Base-by-base conservation (phyloP, 495 filamentous ascomycete genomes). In the Annulohypoxylon nitens region DNA sequence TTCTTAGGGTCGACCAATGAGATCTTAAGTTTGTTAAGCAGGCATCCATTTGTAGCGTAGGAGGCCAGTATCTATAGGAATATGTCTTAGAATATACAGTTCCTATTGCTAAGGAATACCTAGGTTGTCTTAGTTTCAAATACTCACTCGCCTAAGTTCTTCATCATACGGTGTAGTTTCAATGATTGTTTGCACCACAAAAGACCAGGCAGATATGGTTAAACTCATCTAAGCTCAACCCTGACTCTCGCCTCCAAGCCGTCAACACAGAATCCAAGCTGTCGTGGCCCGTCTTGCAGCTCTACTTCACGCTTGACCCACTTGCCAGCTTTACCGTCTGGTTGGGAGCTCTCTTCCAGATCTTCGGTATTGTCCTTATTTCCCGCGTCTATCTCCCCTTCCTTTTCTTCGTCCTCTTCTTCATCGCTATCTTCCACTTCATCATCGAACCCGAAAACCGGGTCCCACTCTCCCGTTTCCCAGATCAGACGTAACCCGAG, bases 401-500 rank as follows among this genome's bases (percentile, higher is more conserved):
- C 64, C 12, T 79, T 67, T 2, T 79, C 78, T 0, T 69, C 79
- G 39, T 87, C 87, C 61, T 89, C 88, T 34, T 90, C 88, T 70
- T 83, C 84, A 63, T 86, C 88, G 12, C 76, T 81, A 70, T 87
- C 84, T 71, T 85, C 88, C 39, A 84, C 88, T 57, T 85, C 86
- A 18, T 87, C 89, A 68, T 89, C 89, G 73, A 88, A 88, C 57
- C 86, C 87, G 16, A 83, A 87, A 36, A 92, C 88, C 1, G 93
- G 92, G 82, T 97, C 93, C 88, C 89, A 91, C 78, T 97, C 92
- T 60, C 93, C 90, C 16, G 93, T 95, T 81, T 96, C 92, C 90
- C 90, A 93, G 11, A 94, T 81, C 62, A 99, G 74, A 66, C 86
- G 83, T 54, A 95, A 79, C 41, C 81, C 79, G 73, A 92, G 83